Percentiles rank a stretch among this genome's conserved stretches.
These are phyloP conservation scores for Aphanomyces euteiches DNA, from an alignment of 352 stramenopile genomes.

Conservation along the genomic window DNA sequence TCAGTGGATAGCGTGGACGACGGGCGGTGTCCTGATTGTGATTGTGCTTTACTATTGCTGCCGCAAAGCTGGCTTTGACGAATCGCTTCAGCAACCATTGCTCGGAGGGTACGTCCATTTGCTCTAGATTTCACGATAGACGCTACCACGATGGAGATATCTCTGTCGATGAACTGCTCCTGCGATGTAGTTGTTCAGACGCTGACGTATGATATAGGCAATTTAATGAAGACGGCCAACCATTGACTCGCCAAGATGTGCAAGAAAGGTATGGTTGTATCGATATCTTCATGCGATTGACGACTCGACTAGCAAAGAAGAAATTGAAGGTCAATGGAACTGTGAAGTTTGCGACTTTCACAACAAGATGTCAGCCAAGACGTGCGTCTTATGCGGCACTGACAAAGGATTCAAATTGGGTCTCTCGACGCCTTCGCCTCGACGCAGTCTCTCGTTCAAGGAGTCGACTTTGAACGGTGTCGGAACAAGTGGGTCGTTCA, in stretches of 20 bases:
- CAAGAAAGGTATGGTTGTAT: constrained; percentile 49
- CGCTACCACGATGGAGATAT: background rate
- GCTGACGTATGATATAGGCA: constrained; percentile 35
- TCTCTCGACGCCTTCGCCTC: constrained; percentile 42
- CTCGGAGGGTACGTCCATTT: constrained; percentile 46
- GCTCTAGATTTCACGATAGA: background rate
- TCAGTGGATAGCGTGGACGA: constrained; percentile 79
- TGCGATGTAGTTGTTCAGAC: background rate
- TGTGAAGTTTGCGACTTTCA: constrained; percentile 87
- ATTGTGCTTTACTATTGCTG: constrained; percentile 90
- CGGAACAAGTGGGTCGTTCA: constrained; percentile 60
- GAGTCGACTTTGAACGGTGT: constrained; percentile 30
- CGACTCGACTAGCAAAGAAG: constrained; percentile 47
- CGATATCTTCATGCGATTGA: no score
- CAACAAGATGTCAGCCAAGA: constrained; percentile 75
- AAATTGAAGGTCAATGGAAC: constrained; percentile 79
- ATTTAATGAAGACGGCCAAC: constrained; percentile 83
- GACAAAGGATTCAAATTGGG: constrained; percentile 76
- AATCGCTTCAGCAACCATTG: constrained; percentile 81
- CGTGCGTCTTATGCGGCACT: constrained; percentile 76
- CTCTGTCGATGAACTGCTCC: background rate
- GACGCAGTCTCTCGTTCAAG: constrained; percentile 25
- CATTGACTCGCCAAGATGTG: constrained; percentile 81
- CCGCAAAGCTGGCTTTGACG: constrained; percentile 76
- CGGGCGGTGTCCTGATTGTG: constrained; percentile 70